A percentile compares a stretch with the other conserved stretches of the same genome.
These are phyloP conservation scores for Taphrina flavorubra DNA, from an alignment of 1,139 yeast genomes.

Conservation along the genomic window DNA sequence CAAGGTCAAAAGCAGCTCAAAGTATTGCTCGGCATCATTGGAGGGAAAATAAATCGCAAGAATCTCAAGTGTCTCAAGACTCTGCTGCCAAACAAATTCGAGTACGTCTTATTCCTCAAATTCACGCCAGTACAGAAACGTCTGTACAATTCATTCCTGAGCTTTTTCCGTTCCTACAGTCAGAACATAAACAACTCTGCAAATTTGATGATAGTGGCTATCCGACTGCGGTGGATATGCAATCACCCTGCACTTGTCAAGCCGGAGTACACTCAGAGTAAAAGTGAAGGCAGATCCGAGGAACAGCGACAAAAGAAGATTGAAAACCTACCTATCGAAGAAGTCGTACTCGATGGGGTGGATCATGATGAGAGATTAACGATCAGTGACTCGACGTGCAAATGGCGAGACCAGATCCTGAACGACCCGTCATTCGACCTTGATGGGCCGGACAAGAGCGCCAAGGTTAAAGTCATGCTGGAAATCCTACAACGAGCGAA, in stretches of 20 bases:
- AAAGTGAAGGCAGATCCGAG: not conserved
- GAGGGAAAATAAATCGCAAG: constrained; percentile 85
- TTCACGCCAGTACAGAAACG: constrained; percentile 68
- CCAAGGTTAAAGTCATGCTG: constrained; percentile 7
- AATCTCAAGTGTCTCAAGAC: constrained; percentile 93
- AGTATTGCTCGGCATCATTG: constrained; percentile 79
- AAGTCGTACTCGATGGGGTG: not conserved
- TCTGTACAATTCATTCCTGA: constrained; percentile 9
- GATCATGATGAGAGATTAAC: not conserved
- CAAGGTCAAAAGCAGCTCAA: constrained; percentile 97
- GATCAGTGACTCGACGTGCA: not conserved
- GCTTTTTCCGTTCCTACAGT: not conserved
- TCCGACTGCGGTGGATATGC: constrained; percentile 2
- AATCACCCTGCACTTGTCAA: constrained; percentile 5
- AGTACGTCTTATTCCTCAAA: constrained; percentile 87
- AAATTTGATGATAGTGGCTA: not conserved
- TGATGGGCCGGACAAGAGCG: constrained; percentile 17
- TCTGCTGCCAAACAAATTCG: constrained; percentile 89
- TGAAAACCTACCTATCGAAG: not conserved
- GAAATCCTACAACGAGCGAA: constrained; percentile 7
- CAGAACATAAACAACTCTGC: not conserved
- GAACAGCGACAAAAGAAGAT: not conserved
- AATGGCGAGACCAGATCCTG: constrained; percentile 1
- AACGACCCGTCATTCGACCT: constrained; percentile 10
- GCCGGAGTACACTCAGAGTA: constrained; percentile 8